Evolutionary conservation across 352 stramenopile genomes (phyloP).

Genomic region (Pythium chondricola): DNA sequence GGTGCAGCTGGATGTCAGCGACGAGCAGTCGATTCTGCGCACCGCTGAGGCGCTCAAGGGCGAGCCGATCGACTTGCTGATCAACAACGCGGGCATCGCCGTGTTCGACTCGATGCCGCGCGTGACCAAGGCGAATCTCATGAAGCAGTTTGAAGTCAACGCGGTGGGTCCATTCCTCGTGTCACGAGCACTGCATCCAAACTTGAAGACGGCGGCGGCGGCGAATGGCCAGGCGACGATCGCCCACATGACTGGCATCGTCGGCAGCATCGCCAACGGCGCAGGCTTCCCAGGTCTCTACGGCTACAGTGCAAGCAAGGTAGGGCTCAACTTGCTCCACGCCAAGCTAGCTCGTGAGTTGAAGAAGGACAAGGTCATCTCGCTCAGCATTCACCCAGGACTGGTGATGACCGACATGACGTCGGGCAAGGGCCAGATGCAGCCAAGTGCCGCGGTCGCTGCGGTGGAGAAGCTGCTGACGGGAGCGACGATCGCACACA

Average conservation of each 20-base stretch:
- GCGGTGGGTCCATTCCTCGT: constrained; percentile 26
- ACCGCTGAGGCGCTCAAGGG: constrained; percentile 11
- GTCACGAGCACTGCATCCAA: constrained; percentile 19
- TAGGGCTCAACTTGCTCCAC: constrained; percentile 35
- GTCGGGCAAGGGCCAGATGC: constrained; percentile 9
- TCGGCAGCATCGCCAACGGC: constrained; percentile 15
- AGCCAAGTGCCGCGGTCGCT: constrained; percentile 3
- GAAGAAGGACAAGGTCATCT: constrained; percentile 13
- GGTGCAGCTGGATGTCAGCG: constrained; percentile 16
- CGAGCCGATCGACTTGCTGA: constrained; percentile 26
- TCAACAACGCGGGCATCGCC: constrained; percentile 34
- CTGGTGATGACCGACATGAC: constrained; percentile 25
- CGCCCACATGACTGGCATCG: constrained; percentile 21
- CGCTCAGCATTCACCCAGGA: constrained; percentile 15
- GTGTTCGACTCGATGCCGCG: neutral
- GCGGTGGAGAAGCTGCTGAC: constrained; percentile 9
- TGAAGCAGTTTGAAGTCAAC: constrained; percentile 38
- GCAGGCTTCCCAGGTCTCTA: constrained; percentile 21
- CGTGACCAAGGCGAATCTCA: constrained; percentile 13
- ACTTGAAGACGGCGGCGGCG: constrained; percentile 11
- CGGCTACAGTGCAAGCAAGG: constrained; percentile 41
- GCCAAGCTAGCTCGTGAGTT: constrained; percentile 21
- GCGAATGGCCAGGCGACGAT: constrained; percentile 11
- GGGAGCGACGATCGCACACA: constrained; percentile 2
- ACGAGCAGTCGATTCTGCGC: constrained; percentile 19